Evolutionary conservation across 2,329 filamentous ascomycete genomes (phyloP), one percentile per base, ranked within the genome.

Genomic region (Parastagonospora avenae): DNA sequence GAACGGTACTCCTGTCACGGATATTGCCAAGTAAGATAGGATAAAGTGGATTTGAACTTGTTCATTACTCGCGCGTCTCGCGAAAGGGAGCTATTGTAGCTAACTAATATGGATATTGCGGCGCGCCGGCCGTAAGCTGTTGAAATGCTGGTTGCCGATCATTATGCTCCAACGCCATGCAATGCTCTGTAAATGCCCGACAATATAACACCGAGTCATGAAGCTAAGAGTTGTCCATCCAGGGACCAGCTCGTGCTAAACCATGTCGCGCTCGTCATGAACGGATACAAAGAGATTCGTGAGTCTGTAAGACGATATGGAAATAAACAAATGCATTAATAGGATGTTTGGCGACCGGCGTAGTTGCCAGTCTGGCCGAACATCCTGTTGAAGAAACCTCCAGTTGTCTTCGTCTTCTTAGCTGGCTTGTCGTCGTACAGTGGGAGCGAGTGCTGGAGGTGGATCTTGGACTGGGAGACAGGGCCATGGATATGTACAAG

Each of bases 401-500:
- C 63, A 2, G 69, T 62, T 14, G 70, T 70, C 60, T 74, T 74
- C 19, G 65, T 63, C 63, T 76, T 76, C 62, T 76, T 76, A 7
- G 71, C 53, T 8, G 72, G 68, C 63, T 74, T 73, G 40, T 71
- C 70, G 39, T 74, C 72, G 55, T 73, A 73, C 50, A 71, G 58
- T 35, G 71, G 71, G 15, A 74, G 68, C 12, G 64, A 59, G 51
- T 74, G 71, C 48, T 73, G 62, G 31, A 62, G 71, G 45, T 72
- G 62, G 32, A 62, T 55, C 64, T 73, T 74, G 7, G 54, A 42
- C 29, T 64, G 54, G 37, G 71, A 65, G 44, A 57, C 52, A 6
- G 66, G 59, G 45, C 63, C 66, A 55, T 70, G 66, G 62, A 78
- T 75, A 67, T 79, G 74, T 56, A 79, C 75, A 64, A 79, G 59